phyloP scores from a whole-genome alignment of 768 basidiomycete species.

The Lepiota subincarnata region DNA sequence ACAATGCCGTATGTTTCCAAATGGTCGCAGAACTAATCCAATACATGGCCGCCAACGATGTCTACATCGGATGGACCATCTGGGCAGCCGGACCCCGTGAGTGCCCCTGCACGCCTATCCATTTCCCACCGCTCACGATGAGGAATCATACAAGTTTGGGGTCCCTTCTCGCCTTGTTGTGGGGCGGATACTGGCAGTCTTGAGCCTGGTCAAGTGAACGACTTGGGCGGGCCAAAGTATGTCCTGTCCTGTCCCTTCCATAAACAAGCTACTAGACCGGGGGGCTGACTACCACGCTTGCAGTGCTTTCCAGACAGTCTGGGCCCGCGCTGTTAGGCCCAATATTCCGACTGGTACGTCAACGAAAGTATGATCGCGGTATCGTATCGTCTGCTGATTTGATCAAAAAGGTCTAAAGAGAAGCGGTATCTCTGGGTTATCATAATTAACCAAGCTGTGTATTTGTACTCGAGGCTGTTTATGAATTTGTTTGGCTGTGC shows the following conservation, averaged over 20 bases:
- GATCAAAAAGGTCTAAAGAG: slow-evolving; percentile 14
- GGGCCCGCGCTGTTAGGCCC: slow-evolving; percentile 31
- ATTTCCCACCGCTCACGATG: neutral
- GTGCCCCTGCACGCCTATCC: slow-evolving; percentile 13
- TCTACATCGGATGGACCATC: slow-evolving; percentile 43
- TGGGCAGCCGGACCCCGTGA: slow-evolving; percentile 46
- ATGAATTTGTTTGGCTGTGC: too few relatives aligned
- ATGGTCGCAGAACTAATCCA: slow-evolving; percentile 37
- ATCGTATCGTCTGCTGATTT: neutral
- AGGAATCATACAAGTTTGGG: slow-evolving; percentile 32
- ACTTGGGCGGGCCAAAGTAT: slow-evolving; percentile 34
- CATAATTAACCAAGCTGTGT: neutral
- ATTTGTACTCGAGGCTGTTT: too few relatives aligned
- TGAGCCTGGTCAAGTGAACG: slow-evolving; percentile 37
- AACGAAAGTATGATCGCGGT: neutral
- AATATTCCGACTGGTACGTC: slow-evolving; percentile 26
- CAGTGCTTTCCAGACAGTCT: slow-evolving; percentile 35
- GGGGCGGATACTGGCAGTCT: slow-evolving; percentile 40
- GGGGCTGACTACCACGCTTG: neutral
- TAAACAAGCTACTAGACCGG: too few relatives aligned
- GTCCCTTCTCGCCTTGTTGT: slow-evolving; percentile 38
- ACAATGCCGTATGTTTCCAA: slow-evolving; percentile 39
- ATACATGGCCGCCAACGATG: slow-evolving; percentile 38
- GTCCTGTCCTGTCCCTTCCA: slow-evolving; percentile 7
- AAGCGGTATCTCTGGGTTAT: slow-evolving; percentile 16